Base-by-base conservation (phyloP, 441 rosid genomes). In the Macaranga tanarius region DNA sequence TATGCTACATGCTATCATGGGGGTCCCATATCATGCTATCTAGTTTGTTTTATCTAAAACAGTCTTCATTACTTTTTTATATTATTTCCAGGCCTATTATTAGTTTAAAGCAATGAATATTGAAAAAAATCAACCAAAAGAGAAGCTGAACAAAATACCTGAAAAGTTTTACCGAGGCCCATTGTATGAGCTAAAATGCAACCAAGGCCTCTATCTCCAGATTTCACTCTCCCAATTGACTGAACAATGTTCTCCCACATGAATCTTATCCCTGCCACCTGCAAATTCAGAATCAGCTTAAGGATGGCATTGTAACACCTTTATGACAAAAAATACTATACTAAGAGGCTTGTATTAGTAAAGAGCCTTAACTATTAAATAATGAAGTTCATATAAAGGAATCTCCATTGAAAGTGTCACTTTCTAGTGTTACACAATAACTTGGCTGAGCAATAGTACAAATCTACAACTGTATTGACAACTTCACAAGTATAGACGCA, bases 91-190 rank as follows among this genome's bases (percentile, higher is more conserved):
- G 40, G 38, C 34, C 56, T 25, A 42, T 44, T 25, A 42, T 25
- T 72, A 28, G 64, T 57, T 50, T 45, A 40, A 19, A 62, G 25
- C 62, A n/a, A n/a, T 38, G 2, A 66, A 57, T 19, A 15, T 12
- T 42, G 5, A 69, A 54, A 47, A 2, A 26, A 62, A 74, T 7
- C 38, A 13, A 75, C 48, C 26, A 47, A 66, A 31, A 75, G 17
- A 77, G 40, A 72, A 57, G 48, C 59, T 56, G 47, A 80, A 61
- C n/a, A 77, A 42, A 74, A 63, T 84, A 96, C 99, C 97, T 96
- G 99, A 79, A 96, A 86, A 72, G 99, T 96, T 92, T 96, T 96
- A 62, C 99, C 99, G 55, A 96, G 97, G 75, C 99, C 99, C 99
- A 96, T 96, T 71, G 97, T 96, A 80, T 96, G 99, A 67, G 99